phyloP scores from a whole-genome alignment of 345 rosid species.

The Lagerstroemia speciosa region DNA sequence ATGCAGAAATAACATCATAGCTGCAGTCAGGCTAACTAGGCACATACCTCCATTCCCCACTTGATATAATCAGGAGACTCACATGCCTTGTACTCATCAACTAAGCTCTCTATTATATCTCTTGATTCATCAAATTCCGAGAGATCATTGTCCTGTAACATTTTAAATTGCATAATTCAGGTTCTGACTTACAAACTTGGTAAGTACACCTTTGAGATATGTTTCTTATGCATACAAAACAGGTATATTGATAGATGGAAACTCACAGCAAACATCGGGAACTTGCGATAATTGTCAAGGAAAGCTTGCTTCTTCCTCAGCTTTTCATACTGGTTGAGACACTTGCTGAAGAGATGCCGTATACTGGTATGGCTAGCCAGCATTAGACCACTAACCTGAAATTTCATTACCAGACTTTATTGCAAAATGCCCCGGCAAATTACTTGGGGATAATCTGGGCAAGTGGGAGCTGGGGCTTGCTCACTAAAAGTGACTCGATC shows the following conservation, averaged over 20 bases:
- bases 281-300: conserved; percentile 92
- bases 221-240: neutral
- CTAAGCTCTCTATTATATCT: conserved; percentile 84
- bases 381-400: conserved; percentile 97
- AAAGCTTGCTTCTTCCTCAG: conserved; percentile 92
- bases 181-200: neutral
- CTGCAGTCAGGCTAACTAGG: conserved; percentile 4
- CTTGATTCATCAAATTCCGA: conserved; percentile 98
- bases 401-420: neutral
- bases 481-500: no score
- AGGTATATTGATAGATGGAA: conserved; percentile 5
- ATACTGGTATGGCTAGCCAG: conserved; percentile 96
- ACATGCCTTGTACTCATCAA: conserved; percentile 91
- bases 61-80: conserved; percentile 93
- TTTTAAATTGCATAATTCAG: neutral
- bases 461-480: no score
- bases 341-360: conserved; percentile 94
- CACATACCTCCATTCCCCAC: conserved; percentile 97
- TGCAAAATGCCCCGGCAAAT: neutral
- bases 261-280: conserved; percentile 98
- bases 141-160: conserved; percentile 88
- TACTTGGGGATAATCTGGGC: no score
- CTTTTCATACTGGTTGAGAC: conserved; percentile 85
- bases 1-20: neutral
- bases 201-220: neutral